These are phyloP conservation scores for Lepidium aucheri DNA, from an alignment of 345 rosid genomes.

Conservation along the genomic window DNA sequence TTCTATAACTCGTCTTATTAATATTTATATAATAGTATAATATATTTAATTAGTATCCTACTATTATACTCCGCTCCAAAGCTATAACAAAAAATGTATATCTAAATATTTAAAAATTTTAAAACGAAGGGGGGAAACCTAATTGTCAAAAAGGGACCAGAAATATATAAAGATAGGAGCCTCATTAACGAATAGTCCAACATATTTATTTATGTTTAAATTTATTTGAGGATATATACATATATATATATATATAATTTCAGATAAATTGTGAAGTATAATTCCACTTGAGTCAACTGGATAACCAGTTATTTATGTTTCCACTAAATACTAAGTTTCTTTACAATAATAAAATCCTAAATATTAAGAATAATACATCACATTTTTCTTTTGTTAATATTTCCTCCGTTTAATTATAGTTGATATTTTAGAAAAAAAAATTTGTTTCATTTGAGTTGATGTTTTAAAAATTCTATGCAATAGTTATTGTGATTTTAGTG, in stretches of 20 bases:
- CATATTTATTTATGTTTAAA: neutral
- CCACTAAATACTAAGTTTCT: neutral
- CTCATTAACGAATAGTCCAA: neutral
- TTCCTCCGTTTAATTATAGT: too few species aligned
- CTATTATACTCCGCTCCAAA: slow-evolving; percentile 8
- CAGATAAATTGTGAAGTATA: neutral
- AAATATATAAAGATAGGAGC: slow-evolving; percentile 11
- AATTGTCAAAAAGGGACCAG: neutral
- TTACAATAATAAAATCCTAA: neutral
- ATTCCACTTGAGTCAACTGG: neutral
- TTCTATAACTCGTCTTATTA: neutral
- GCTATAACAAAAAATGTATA: neutral
- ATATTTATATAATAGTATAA: neutral
- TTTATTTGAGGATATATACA: too few species aligned
- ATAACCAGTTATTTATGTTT: neutral
- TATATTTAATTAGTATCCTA: neutral
- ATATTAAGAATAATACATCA: too few species aligned
- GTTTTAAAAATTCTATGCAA: too few species aligned
- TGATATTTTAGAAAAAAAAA: too few species aligned
- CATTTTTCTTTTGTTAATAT: too few species aligned
- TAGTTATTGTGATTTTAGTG: too few species aligned
- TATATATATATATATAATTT: too few species aligned
- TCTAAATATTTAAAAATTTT: neutral
- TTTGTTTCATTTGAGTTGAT: too few species aligned
- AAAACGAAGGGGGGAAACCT: neutral